A percentile compares a stretch with the other conserved stretches of the same genome.
These are phyloP conservation scores for Spergularia bocconei DNA, from an alignment of 148 eudicot species.

Conservation along the genomic window DNA sequence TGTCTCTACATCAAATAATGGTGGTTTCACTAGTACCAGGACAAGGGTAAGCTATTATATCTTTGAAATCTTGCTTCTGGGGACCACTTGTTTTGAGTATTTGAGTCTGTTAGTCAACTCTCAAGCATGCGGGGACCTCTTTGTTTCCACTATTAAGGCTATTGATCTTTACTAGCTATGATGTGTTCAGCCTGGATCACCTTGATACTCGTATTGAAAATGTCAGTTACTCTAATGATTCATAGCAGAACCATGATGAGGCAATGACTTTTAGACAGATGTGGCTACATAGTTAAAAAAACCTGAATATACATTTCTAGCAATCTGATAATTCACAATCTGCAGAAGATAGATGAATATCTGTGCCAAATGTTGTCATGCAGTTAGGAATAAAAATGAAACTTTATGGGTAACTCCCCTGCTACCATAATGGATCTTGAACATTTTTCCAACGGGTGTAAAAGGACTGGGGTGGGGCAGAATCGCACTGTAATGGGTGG, in stretches of 20 bases:
- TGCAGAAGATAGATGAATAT: no score
- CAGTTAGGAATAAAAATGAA: no score
- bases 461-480: no score
- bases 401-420: no score
- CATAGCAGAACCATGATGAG: not conserved
- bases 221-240: not conserved
- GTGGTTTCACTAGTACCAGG: slow-evolving; percentile 89
- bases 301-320: no score
- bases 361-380: no score
- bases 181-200: not conserved
- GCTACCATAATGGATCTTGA: no score
- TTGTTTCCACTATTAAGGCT: not conserved
- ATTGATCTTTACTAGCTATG: not conserved
- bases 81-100: not conserved
- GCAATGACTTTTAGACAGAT: no score
- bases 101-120: not conserved
- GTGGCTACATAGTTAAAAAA: no score
- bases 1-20: slow-evolving; percentile 89
- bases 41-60: slow-evolving; percentile 50
- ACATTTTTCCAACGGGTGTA: no score
- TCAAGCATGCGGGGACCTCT: not conserved
- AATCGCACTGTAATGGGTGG: no score
- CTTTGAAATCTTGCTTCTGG: not conserved
- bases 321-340: no score
- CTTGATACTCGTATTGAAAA: not conserved